Percentiles rank a stretch among this genome's conserved stretches.
These are phyloP conservation scores for Xylariomycetidae sp. DNA, from an alignment of 2,329 filamentous ascomycete genomes.

Conservation along the genomic window DNA sequence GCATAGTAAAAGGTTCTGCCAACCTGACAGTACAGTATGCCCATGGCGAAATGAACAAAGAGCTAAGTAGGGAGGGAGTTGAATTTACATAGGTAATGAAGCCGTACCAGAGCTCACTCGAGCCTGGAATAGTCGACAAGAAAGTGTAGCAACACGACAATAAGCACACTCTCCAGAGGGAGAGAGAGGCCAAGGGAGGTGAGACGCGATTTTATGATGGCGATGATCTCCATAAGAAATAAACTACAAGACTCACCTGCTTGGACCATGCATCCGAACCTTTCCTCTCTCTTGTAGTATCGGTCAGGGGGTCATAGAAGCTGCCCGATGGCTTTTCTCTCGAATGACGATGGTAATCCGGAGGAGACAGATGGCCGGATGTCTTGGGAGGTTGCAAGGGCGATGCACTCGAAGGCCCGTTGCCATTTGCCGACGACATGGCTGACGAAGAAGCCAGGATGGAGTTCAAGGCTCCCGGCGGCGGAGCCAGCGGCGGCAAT, in stretches of 20 bases:
- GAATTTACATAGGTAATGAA: no score
- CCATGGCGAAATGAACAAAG: no score
- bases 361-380: conserved; percentile 21
- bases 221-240: no score
- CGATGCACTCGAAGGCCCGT: conserved; percentile 26
- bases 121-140: no score
- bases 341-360: conserved; percentile 28
- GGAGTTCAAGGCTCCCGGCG: conserved; percentile 26
- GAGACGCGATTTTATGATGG: no score
- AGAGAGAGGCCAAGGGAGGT: no score
- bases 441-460: conserved; percentile 28
- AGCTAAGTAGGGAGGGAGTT: no score
- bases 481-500: conserved; percentile 27
- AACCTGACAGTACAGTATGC: no score
- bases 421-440: conserved; percentile 25
- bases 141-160: no score
- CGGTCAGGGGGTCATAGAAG: conserved; percentile 41
- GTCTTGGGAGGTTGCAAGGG: conserved; percentile 28
- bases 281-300: conserved; percentile 36
- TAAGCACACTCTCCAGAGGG: no score
- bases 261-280: conserved; percentile 31
- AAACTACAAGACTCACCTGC: conserved; percentile 30
- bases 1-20: no score
- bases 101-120: no score
- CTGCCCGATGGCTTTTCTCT: conserved; percentile 36